These are phyloP conservation scores for Lavandula angustifolia DNA, from an alignment of 257 asterid genomes.

Conservation along the genomic window DNA sequence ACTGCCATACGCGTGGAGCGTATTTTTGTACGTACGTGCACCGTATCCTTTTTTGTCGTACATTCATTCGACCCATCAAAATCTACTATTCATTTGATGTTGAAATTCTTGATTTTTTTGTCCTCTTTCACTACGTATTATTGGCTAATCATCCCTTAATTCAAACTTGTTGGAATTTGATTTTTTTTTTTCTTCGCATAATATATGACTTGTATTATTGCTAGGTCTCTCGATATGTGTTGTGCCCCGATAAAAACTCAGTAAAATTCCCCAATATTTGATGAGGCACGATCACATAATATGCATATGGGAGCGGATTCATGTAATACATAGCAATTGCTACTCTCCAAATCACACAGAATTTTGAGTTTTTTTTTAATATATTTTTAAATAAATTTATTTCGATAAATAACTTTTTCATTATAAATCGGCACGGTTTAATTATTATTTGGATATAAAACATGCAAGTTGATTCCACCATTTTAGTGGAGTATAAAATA, in stretches of 20 bases:
- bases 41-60: slow-evolving; percentile 9
- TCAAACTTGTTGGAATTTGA: neutral
- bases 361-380: no score
- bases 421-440: no score
- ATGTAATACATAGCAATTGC: no score
- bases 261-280: no score
- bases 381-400: no score
- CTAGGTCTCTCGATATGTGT: neutral
- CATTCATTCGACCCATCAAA: neutral
- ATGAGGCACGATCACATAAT: no score
- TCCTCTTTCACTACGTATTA: slow-evolving; percentile 13
- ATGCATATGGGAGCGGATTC: no score
- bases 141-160: slow-evolving; percentile 33
- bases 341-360: no score
- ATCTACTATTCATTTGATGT: slow-evolving; percentile 5
- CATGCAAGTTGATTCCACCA: neutral
- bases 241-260: no score
- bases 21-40: neutral
- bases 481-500: neutral
- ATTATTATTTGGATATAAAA: neutral
- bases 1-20: slow-evolving; percentile 30
- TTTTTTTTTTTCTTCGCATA: neutral
- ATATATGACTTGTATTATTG: neutral
- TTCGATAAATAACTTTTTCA: no score
- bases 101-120: slow-evolving; percentile 19